phyloP scores from a whole-genome alignment of 2,329 filamentous ascomycete genomes.

The Monosporascus sp. region DNA sequence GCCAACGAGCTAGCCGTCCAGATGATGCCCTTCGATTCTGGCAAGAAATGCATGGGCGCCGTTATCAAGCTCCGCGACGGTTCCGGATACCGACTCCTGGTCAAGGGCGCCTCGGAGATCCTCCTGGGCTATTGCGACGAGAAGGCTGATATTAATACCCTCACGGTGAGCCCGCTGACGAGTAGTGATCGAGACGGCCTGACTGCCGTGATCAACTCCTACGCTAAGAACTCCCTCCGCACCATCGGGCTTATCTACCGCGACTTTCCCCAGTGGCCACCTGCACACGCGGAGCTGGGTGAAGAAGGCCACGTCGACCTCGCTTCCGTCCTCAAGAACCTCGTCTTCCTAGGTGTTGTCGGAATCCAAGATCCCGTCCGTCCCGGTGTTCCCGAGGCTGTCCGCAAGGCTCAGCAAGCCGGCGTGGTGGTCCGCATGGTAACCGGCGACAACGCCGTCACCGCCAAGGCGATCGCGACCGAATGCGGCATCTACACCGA shows the following conservation, averaged over 20 bases:
- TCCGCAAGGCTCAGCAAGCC: constrained; percentile 60
- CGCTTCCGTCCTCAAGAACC: constrained; percentile 60
- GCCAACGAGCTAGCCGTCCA: constrained; percentile 42
- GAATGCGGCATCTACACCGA: constrained; percentile 67
- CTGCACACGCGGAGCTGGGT: constrained; percentile 51
- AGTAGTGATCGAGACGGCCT: constrained; percentile 51
- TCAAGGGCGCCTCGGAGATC: constrained; percentile 55
- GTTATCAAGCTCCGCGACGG: constrained; percentile 43
- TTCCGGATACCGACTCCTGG: constrained; percentile 42
- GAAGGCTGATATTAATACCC: constrained; percentile 24
- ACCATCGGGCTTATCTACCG: constrained; percentile 71
- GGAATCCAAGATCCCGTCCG: constrained; percentile 73
- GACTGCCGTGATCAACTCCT: constrained; percentile 51
- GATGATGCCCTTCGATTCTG: constrained; percentile 50
- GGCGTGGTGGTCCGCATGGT: constrained; percentile 72
- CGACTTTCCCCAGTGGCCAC: constrained; percentile 68
- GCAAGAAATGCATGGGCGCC: constrained; percentile 52
- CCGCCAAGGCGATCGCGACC: constrained; percentile 66
- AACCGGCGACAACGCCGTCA: constrained; percentile 67
- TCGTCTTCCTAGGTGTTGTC: constrained; percentile 68
- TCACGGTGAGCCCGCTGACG: constrained; percentile 47
- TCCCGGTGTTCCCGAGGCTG: constrained; percentile 61
- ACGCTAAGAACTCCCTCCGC: constrained; percentile 62
- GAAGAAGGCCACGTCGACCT: constrained; percentile 58
- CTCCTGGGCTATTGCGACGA: constrained; percentile 39